A percentile compares a stretch with the other conserved stretches of the same genome.
Evolutionary conservation across 1,139 yeast genomes (phyloP).

Genomic region (Yamadazyma aaseri): DNA sequence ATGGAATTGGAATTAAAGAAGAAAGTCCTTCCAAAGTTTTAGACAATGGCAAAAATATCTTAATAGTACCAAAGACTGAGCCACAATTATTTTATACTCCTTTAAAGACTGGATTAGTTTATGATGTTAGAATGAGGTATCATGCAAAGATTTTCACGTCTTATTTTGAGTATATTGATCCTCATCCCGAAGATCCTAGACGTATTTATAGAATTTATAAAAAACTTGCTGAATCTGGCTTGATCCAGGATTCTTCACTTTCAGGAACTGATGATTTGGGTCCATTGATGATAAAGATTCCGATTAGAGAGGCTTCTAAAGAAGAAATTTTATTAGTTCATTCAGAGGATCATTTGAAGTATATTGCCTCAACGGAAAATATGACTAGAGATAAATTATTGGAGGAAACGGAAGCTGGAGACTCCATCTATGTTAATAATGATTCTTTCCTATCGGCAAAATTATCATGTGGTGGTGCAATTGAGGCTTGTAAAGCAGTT

Average conservation of each 20-base stretch:
- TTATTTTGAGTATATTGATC: conserved; percentile 91
- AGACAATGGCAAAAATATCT: conserved; percentile 4
- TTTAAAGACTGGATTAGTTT: conserved; percentile 87
- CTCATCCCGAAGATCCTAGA: conserved; percentile 98
- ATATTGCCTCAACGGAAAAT: conserved; percentile 69
- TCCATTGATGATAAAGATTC: conserved; percentile 84
- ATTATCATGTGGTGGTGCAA: conserved; percentile 94
- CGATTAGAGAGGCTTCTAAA: conserved; percentile 82
- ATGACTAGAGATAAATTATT: conserved; percentile 79
- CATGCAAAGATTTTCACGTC: conserved; percentile 94
- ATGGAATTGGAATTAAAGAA: too few relatives aligned
- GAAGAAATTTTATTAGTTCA: conserved; percentile 90
- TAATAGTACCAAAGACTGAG: conserved; percentile 48
- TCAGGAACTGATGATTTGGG: conserved; percentile 84
- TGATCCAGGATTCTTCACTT: conserved; percentile 76
- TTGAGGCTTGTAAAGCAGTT: conserved; percentile 94
- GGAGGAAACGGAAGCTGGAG: conserved; percentile 87
- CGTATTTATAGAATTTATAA: conserved; percentile 92
- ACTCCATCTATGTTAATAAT: conserved; percentile 91
- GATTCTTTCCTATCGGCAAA: conserved; percentile 88
- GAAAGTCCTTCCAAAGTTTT: background rate
- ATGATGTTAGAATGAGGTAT: conserved; percentile 96
- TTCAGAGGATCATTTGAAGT: conserved; percentile 73
- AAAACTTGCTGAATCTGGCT: conserved; percentile 89
- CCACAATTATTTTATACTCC: conserved; percentile 67